Base-by-base conservation (phyloP, 73 alveolate species). In the Stentor coeruleus region DNA sequence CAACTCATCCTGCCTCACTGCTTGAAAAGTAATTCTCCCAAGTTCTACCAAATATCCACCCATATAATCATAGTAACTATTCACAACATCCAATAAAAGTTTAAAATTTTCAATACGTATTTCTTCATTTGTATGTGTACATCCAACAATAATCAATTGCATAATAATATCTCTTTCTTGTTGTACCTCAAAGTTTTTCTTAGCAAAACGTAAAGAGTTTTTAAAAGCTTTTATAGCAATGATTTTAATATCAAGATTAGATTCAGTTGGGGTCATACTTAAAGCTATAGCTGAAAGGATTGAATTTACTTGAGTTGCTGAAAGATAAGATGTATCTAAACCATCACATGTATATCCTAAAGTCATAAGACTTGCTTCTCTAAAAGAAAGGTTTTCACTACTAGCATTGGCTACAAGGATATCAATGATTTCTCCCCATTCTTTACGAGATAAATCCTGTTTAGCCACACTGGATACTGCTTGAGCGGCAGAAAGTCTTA, bases 291-390 rank as follows among this genome's bases (percentile, higher is more conserved):
- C 92, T 20, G 41, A 33, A 39, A 89, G 39, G 0, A 89, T 58
- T 4, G 14, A 6, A 74, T 86, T 72, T 11, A 80, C 74, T 11
- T 59, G 74, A 39, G 82, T 86, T 3, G 74, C 58, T 72, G 40
- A 59, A 11, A 89, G 6, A 33, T 74, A 77, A 3, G 38, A 42
- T 20, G 83, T 75, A 35, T 37, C 80, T n/a, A 89, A 81, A 58
- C 86, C 95, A 60, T 89, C 95, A 60, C 95, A 89, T 15, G 86
- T 89, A 74, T 75, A 86, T 3, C 92, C 92, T 1, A 89, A 85
- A 14, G 95, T 89, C 83, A 80, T 75, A 28, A 89, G 80, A 38
- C 92, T 20, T 0, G 92, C 89, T n/a, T 28, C 35, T 76, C 85
- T 89, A 79, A 85, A 74, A 36, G 74, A 81, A 28, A 39, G 38